These are phyloP conservation scores for Spergularia marina DNA, from an alignment of 148 eudicot species.

Conservation along the genomic window DNA sequence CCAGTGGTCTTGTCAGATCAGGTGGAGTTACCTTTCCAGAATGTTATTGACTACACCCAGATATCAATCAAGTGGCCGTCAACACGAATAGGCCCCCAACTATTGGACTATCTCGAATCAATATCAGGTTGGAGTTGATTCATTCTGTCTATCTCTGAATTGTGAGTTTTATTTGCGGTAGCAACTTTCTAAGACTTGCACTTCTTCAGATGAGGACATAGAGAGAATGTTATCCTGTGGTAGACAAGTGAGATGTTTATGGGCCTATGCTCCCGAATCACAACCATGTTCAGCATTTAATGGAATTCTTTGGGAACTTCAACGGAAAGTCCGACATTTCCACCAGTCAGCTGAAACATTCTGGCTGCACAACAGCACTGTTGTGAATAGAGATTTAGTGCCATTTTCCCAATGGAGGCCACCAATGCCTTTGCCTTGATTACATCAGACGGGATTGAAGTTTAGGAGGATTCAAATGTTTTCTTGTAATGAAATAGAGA, in stretches of 20 bases:
- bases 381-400: conserved; percentile 66
- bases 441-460: background rate
- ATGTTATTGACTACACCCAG: conserved; percentile 72
- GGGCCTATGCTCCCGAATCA: conserved; percentile 71
- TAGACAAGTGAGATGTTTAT: conserved; percentile 72
- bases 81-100: conserved; percentile 64
- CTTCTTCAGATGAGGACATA: conserved; percentile 61
- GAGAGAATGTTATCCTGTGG: conserved; percentile 79
- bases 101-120: conserved; percentile 81
- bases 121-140: conserved; percentile 57
- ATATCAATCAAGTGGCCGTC: conserved; percentile 96
- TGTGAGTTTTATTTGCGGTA: background rate
- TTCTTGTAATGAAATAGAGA: too few relatives aligned
- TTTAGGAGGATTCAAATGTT: background rate
- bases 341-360: conserved; percentile 91
- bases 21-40: conserved; percentile 88
- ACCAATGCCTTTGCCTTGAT: conserved; percentile 80
- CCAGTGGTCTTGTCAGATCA: conserved; percentile 89
- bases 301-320: conserved; percentile 88
- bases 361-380: conserved; percentile 80
- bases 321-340: conserved; percentile 74
- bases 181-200: conserved; percentile 3
- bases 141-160: background rate
- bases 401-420: conserved; percentile 79
- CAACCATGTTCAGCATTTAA: conserved; percentile 78